Evolutionary conservation across 306 rosid genomes (phyloP).

Genomic region (Hippophae gyantsensis): DNA sequence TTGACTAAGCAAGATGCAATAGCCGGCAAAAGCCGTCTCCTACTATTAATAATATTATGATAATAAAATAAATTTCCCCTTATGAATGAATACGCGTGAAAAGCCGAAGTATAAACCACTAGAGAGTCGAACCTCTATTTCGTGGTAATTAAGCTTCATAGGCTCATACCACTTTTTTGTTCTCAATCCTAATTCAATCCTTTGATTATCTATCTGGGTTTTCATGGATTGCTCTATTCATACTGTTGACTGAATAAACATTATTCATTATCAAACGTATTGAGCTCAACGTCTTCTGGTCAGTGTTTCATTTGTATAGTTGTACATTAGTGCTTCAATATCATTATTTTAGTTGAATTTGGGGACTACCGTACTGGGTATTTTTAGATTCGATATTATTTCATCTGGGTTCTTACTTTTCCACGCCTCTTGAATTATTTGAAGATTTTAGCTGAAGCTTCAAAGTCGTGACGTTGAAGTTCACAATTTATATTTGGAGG

Average conservation of each 20-base stretch:
- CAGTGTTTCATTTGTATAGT: constrained; percentile 3
- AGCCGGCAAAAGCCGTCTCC: constrained; percentile 69
- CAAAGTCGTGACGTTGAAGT: neutral
- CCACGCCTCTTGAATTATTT: neutral
- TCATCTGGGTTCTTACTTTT: constrained; percentile 7
- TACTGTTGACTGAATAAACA: neutral
- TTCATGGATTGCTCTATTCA: constrained; percentile 7
- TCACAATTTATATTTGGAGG: neutral
- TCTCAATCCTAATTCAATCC: constrained; percentile 18
- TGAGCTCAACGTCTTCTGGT: neutral
- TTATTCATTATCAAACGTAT: constrained; percentile 3
- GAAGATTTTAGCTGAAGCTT: neutral
- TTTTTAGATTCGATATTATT: constrained; percentile 14
- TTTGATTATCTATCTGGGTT: constrained; percentile 12
- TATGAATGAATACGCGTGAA: constrained; percentile 68
- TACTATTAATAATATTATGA: neutral
- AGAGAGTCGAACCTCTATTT: constrained; percentile 9
- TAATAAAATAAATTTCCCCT: constrained; percentile 2
- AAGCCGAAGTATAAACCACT: constrained; percentile 24
- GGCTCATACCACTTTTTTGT: neutral
- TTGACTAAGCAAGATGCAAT: constrained; percentile 32
- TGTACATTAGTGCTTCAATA: neutral
- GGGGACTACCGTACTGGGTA: neutral
- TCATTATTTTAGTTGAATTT: constrained; percentile 23
- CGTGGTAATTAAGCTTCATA: constrained; percentile 23